These are phyloP conservation scores for Pelargonium myrrhifolium DNA, from an alignment of 441 rosid species.

Conservation along the genomic window DNA sequence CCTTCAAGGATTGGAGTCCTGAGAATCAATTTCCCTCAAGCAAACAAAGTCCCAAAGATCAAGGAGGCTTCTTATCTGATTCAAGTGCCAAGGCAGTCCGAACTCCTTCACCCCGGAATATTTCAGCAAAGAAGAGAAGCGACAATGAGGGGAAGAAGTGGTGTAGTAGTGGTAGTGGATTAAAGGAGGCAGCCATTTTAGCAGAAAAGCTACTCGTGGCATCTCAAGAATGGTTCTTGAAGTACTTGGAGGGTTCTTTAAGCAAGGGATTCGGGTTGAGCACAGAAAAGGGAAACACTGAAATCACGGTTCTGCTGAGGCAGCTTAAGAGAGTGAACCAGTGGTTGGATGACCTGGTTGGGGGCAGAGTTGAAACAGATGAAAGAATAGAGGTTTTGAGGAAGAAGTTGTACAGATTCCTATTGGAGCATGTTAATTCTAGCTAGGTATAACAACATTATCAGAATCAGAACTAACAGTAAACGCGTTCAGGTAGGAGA, in stretches of 20 bases:
- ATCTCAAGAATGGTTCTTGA: constrained; percentile 42
- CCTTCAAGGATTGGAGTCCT: constrained; percentile 16
- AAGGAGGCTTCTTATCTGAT: constrained; percentile 12
- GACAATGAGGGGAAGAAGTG: no score
- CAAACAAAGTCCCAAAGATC: constrained; percentile 20
- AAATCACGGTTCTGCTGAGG: constrained; percentile 26
- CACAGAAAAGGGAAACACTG: constrained; percentile 24
- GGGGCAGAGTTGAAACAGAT: constrained; percentile 20
- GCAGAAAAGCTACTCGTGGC: constrained; percentile 34
- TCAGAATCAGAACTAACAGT: no score
- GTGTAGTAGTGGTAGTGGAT: constrained; percentile 14
- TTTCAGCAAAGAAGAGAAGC: constrained; percentile 16
- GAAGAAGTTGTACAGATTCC: constrained; percentile 35
- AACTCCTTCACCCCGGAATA: constrained; percentile 12
- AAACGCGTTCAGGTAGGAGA: no score
- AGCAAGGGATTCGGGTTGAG: constrained; percentile 23
- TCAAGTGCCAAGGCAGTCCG: constrained; percentile 10
- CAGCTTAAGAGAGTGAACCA: constrained; percentile 36
- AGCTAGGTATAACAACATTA: no score
- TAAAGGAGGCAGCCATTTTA: constrained; percentile 31
- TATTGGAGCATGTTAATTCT: no score
- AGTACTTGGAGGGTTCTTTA: constrained; percentile 37
- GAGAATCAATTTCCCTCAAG: constrained; percentile 20
- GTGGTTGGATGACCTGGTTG: constrained; percentile 33
- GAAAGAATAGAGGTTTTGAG: constrained; percentile 31